phyloP scores from a whole-genome alignment of 164 flowering plant genomes.

The Aristolochia fimbriata region DNA sequence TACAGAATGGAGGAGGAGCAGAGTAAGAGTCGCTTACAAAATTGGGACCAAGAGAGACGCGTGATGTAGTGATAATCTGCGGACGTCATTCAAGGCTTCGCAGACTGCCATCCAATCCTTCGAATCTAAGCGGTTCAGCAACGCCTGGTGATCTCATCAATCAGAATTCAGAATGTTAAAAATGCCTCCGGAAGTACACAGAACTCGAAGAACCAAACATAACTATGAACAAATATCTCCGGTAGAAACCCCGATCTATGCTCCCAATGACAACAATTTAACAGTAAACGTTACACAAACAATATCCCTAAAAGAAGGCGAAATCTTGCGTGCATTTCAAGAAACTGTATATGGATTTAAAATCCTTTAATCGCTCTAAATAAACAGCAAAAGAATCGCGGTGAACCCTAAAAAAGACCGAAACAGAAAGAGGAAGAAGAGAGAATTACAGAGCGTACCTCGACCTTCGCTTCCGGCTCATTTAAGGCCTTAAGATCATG shows the following conservation, averaged over 20 bases:
- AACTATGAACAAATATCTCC: no score
- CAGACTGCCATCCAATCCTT: constrained; percentile 75
- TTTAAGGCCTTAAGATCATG: constrained; percentile 48
- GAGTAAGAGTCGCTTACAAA: constrained; percentile 33
- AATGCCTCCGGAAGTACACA: neutral
- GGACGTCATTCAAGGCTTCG: constrained; percentile 57
- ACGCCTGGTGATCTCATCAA: constrained; percentile 23
- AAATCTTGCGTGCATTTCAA: no score
- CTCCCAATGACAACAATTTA: no score
- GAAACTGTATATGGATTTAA: no score
- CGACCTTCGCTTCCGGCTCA: constrained; percentile 57
- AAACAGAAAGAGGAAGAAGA: neutral
- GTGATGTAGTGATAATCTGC: constrained; percentile 66
- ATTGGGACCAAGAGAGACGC: constrained; percentile 45
- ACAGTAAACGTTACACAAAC: no score
- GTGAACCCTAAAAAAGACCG: neutral
- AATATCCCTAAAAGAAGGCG: no score
- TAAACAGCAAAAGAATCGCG: neutral
- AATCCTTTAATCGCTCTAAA: neutral
- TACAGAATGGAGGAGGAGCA: neutral
- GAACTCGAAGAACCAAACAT: neutral
- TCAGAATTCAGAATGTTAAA: neutral
- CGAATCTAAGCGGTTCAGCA: constrained; percentile 61
- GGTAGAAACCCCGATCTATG: no score
- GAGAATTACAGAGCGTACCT: constrained; percentile 20